phyloP scores from a whole-genome alignment of 495 filamentous ascomycete genomes.

The Cercophora samala region DNA sequence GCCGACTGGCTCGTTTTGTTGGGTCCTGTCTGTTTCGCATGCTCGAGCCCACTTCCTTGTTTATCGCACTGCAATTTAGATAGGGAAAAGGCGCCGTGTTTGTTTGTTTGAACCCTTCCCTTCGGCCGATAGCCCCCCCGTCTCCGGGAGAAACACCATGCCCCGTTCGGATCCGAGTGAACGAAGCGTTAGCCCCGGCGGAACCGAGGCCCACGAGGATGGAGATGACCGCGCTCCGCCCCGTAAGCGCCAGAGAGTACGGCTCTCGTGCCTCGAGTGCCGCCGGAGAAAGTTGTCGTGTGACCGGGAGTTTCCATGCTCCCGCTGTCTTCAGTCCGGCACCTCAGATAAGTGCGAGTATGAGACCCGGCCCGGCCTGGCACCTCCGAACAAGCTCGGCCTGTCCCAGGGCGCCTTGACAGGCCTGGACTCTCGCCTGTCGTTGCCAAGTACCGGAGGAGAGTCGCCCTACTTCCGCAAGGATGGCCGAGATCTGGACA shows the following conservation, averaged over 20 bases:
- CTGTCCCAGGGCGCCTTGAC: slow-evolving; percentile 33
- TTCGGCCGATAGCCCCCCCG: slow-evolving; percentile 21
- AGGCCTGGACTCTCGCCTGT: slow-evolving; percentile 35
- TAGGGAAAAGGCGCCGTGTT: not conserved
- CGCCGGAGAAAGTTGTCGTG: slow-evolving; percentile 50
- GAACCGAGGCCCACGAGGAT: slow-evolving; percentile 25
- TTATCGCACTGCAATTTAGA: not conserved
- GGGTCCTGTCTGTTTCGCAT: slow-evolving; percentile 4
- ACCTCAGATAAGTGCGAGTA: slow-evolving; percentile 49
- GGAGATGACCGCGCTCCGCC: slow-evolving; percentile 36
- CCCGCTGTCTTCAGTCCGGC: slow-evolving; percentile 50
- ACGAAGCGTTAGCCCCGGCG: slow-evolving; percentile 21
- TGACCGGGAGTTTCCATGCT: slow-evolving; percentile 50
- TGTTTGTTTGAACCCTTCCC: slow-evolving; percentile 4
- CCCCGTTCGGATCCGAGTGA: slow-evolving; percentile 33
- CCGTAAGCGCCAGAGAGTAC: slow-evolving; percentile 47
- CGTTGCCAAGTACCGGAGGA: slow-evolving; percentile 30
- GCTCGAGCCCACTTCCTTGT: slow-evolving; percentile 1
- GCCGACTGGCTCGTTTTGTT: not conserved
- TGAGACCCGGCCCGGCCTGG: slow-evolving; percentile 46
- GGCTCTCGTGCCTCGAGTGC: slow-evolving; percentile 51
- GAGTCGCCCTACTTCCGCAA: slow-evolving; percentile 31
- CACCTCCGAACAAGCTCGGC: slow-evolving; percentile 38
- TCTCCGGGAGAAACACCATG: slow-evolving; percentile 2
- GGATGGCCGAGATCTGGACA: slow-evolving; percentile 41